Percentiles rank a stretch among this genome's conserved stretches.
These are phyloP conservation scores for Psilocybe cyanescens DNA, from an alignment of 768 basidiomycete genomes.

Conservation along the genomic window DNA sequence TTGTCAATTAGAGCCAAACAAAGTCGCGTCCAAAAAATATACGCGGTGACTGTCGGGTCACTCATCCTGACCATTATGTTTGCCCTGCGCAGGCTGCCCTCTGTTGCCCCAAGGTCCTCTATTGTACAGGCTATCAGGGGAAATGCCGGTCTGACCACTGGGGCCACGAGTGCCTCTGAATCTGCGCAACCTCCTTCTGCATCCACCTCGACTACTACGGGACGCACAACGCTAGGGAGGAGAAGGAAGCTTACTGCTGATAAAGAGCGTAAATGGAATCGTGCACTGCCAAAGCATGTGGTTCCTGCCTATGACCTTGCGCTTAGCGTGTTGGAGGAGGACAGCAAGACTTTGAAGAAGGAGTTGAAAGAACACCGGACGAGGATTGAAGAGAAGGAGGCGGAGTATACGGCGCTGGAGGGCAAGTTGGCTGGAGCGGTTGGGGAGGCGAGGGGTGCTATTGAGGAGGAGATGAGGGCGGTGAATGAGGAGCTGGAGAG, in stretches of 20 bases:
- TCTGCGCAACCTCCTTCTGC: conserved; percentile 12
- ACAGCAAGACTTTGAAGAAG: conserved; percentile 53
- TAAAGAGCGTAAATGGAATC: conserved; percentile 59
- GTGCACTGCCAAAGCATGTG: conserved; percentile 62
- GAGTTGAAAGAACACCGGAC: conserved; percentile 45
- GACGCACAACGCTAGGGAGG: conserved; percentile 28
- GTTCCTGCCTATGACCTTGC: conserved; percentile 88
- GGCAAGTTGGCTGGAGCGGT: conserved; percentile 18
- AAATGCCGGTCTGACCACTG: conserved; percentile 26
- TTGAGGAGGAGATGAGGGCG: conserved; percentile 28
- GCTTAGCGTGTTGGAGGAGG: conserved; percentile 65
- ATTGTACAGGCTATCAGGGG: conserved; percentile 21
- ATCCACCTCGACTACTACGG: neutral
- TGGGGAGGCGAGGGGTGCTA: conserved; percentile 26
- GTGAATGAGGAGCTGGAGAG: conserved; percentile 43
- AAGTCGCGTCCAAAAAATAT: conserved; percentile 25
- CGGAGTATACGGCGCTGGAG: conserved; percentile 23
- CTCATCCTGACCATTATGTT: conserved; percentile 25
- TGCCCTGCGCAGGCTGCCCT: conserved; percentile 29
- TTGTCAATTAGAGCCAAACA: conserved; percentile 15
- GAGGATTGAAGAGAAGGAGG: conserved; percentile 29
- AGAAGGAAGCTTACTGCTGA: conserved; percentile 46
- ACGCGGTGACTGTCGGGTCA: neutral
- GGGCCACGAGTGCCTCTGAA: conserved; percentile 4
- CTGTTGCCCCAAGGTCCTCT: conserved; percentile 15